Percentiles rank a stretch among this genome's conserved stretches.
These are phyloP conservation scores for Pichia cephalocereana DNA, from an alignment of 805 yeast genomes.

Conservation along the genomic window DNA sequence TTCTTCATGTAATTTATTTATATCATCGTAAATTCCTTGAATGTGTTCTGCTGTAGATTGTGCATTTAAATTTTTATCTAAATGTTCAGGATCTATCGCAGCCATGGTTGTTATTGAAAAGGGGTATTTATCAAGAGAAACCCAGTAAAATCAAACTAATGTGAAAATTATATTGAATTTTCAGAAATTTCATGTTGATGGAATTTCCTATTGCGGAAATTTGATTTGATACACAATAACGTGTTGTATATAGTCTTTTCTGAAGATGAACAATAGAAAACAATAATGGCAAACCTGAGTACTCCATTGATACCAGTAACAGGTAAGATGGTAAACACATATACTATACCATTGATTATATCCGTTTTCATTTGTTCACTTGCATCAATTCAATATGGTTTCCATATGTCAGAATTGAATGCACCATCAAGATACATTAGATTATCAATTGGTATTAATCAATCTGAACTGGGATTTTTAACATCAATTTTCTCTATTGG, in stretches of 20 bases:
- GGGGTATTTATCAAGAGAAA: too few relatives aligned
- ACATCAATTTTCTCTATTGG: constrained; percentile 80
- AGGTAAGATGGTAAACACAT: not conserved
- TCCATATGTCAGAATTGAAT: constrained; percentile 89
- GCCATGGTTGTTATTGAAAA: constrained; percentile 2
- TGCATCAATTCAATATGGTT: constrained; percentile 85
- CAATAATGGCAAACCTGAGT: not conserved
- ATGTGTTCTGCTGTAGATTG: constrained; percentile 8
- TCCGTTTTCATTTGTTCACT: constrained; percentile 55
- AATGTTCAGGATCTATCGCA: constrained; percentile 11
- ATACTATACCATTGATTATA: constrained; percentile 24
- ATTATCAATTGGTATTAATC: constrained; percentile 15
- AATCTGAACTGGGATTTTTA: constrained; percentile 56
- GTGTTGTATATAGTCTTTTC: too few relatives aligned
- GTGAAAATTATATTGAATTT: too few relatives aligned
- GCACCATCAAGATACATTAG: constrained; percentile 67
- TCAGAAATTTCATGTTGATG: too few relatives aligned
- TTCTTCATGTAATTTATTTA: constrained; percentile 11
- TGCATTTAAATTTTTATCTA: constrained; percentile 11
- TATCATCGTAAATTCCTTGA: constrained; percentile 8
- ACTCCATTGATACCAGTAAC: constrained; percentile 6
- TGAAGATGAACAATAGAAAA: too few relatives aligned
- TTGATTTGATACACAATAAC: too few relatives aligned
- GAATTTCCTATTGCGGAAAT: not conserved
- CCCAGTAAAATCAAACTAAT: too few relatives aligned